Evolutionary conservation across 129 eudicot species (phyloP).

Genomic region (Chrysanthemum seticuspe): DNA sequence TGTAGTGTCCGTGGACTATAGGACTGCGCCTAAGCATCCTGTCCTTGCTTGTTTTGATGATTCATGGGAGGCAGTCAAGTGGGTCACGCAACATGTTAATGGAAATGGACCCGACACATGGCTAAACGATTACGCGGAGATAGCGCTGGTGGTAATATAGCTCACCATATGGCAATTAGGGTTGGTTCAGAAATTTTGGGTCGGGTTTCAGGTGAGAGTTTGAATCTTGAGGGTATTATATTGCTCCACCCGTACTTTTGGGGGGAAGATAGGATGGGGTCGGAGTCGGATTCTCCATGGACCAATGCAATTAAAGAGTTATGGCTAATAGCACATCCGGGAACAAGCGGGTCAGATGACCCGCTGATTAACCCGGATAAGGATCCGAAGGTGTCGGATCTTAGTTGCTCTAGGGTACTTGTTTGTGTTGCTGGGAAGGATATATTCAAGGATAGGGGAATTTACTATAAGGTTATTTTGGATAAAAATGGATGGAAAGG

Average conservation of each 20-base stretch:
- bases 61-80: conserved; percentile 56
- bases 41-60: conserved; percentile 47
- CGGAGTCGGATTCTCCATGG: neutral
- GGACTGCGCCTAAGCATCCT: conserved; percentile 52
- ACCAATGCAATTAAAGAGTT: neutral
- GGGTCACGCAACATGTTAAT: conserved; percentile 44
- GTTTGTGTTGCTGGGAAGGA: conserved; percentile 24
- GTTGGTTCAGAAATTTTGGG: too few species aligned
- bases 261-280: conserved; percentile 39
- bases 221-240: conserved; percentile 33
- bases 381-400: neutral
- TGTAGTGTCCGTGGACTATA: conserved; percentile 43
- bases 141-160: conserved; percentile 48
- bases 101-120: conserved; percentile 32
- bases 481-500: conserved; percentile 15
- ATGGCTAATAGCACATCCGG: conserved; percentile 6
- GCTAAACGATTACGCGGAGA: conserved; percentile 37
- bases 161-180: conserved; percentile 42
- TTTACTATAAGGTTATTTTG: conserved; percentile 6
- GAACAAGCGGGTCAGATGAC: conserved; percentile 11
- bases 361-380: conserved; percentile 7
- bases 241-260: conserved; percentile 56
- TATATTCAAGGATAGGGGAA: conserved; percentile 1
- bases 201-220: conserved; percentile 5
- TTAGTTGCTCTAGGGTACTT: conserved; percentile 10